Evolutionary conservation across 257 asterid genomes (phyloP).

Genomic region (Solanum pinnatisectum): DNA sequence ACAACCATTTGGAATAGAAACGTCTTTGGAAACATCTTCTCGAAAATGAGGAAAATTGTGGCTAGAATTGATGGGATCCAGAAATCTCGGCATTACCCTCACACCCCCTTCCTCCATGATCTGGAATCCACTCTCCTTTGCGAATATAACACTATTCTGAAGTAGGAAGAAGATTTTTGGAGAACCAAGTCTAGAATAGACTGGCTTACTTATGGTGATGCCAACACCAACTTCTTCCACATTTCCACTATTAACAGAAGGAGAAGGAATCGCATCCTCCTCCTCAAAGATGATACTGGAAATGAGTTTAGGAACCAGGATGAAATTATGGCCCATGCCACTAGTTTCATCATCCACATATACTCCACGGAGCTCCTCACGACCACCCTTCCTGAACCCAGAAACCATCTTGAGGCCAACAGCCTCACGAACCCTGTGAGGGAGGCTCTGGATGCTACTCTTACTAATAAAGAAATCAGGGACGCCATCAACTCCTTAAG

Average conservation of each 20-base stretch:
- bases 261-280: background rate
- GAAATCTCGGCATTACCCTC: too few relatives aligned
- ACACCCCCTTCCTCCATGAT: too few relatives aligned
- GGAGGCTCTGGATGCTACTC: too few relatives aligned
- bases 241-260: background rate
- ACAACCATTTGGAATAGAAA: background rate
- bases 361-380: too few relatives aligned
- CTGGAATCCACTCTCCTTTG: background rate
- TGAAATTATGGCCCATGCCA: background rate
- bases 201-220: background rate
- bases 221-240: background rate
- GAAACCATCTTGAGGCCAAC: too few relatives aligned
- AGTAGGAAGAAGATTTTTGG: background rate
- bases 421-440: too few relatives aligned
- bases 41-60: too few relatives aligned
- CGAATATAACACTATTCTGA: background rate
- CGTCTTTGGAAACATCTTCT: background rate
- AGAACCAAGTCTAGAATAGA: background rate
- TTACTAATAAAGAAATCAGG: too few relatives aligned
- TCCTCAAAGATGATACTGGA: too few relatives aligned
- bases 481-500: background rate
- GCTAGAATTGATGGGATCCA: too few relatives aligned
- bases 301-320: background rate
- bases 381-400: too few relatives aligned
- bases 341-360: background rate